Percentiles rank a stretch among this genome's conserved stretches.
These are phyloP conservation scores for Endoconidiophora laricicola DNA, from an alignment of 2,329 filamentous ascomycete genomes.

Conservation along the genomic window DNA sequence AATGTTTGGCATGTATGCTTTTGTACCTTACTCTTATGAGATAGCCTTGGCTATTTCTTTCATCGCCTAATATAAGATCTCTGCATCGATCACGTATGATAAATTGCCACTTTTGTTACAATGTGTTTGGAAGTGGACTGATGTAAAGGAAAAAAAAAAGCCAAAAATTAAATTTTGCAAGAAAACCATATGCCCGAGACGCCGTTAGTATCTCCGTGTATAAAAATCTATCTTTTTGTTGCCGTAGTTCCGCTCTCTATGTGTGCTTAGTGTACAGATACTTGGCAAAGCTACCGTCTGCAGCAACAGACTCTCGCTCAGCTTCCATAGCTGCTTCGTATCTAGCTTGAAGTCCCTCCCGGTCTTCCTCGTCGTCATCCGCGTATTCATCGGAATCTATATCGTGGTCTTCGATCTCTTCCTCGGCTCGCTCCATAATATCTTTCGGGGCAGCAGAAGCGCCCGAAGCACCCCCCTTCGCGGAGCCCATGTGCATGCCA, in stretches of 20 bases:
- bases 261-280: conserved; percentile 32
- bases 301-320: conserved; percentile 32
- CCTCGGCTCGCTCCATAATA: conserved; percentile 28
- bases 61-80: too few species aligned
- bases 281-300: conserved; percentile 46
- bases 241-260: conserved; percentile 9
- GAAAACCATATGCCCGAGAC: not conserved
- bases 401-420: conserved; percentile 37
- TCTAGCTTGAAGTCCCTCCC: conserved; percentile 52
- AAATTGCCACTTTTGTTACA: too few species aligned
- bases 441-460: conserved; percentile 16
- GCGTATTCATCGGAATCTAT: conserved; percentile 43
- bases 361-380: conserved; percentile 41
- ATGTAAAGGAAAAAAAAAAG: not conserved
- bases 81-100: too few species aligned
- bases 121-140: not conserved
- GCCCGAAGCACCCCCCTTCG: conserved; percentile 13
- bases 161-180: not conserved
- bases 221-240: not conserved
- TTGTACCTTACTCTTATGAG: too few species aligned
- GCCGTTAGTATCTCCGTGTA: not conserved
- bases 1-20: too few species aligned
- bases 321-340: conserved; percentile 61
- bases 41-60: too few species aligned
- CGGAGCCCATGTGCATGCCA: conserved; percentile 50